A percentile compares a stretch with the other conserved stretches of the same genome.
These are phyloP conservation scores for Nicotiana tomentosiformis DNA, from an alignment of 257 asterid genomes.

Conservation along the genomic window DNA sequence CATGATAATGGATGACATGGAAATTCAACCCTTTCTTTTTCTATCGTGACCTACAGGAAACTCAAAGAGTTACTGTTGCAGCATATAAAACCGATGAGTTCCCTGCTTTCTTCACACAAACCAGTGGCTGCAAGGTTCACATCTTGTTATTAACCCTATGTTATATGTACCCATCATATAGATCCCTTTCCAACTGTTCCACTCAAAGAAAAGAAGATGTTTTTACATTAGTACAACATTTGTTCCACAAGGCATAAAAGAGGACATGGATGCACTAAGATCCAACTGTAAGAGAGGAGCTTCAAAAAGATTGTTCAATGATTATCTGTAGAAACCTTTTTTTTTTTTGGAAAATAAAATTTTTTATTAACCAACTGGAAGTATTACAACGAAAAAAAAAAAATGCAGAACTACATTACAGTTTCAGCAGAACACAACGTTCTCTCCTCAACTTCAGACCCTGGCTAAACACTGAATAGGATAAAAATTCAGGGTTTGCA, in stretches of 20 bases:
- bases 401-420: no score
- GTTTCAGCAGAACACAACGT: no score
- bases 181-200: background rate
- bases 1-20: background rate
- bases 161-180: background rate
- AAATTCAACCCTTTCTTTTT: background rate
- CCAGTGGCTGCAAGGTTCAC: constrained; percentile 81
- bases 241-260: background rate
- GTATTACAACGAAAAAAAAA: no score
- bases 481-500: no score
- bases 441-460: no score
- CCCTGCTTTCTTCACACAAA: constrained; percentile 89
- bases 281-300: background rate
- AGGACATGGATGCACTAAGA: background rate
- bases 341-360: no score
- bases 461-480: no score
- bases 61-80: constrained; percentile 90
- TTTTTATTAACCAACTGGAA: no score
- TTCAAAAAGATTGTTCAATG: background rate
- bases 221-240: background rate
- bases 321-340: background rate
- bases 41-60: constrained; percentile 56
- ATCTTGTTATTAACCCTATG: background rate
- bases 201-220: background rate
- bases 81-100: constrained; percentile 77